Percentiles rank a stretch among this genome's conserved stretches.
phyloP scores from a whole-genome alignment of 768 basidiomycete genomes.

The Kwoniella dejecticola region DNA sequence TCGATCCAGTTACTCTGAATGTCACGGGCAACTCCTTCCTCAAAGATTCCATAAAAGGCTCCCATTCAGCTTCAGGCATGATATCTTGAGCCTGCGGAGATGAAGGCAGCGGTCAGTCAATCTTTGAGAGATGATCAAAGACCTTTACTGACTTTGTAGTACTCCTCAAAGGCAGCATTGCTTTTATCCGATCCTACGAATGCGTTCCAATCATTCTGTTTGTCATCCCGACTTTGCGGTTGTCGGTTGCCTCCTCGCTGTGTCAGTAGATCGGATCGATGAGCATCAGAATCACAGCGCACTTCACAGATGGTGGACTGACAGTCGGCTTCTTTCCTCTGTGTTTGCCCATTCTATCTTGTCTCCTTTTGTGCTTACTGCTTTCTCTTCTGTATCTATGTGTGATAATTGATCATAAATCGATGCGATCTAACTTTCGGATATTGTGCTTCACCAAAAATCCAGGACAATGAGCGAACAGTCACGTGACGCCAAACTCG shows the following conservation, averaged over 20 bases:
- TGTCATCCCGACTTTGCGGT: conserved; percentile 17
- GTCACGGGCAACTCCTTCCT: conserved; percentile 82
- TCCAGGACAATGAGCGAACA: not conserved
- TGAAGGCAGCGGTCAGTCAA: not conserved
- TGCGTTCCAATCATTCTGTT: conserved; percentile 25
- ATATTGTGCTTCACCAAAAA: not conserved
- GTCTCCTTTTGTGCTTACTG: too few relatives aligned
- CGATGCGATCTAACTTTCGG: not conserved
- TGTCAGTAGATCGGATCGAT: not conserved
- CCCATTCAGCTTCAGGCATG: conserved; percentile 75
- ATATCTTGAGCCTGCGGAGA: conserved; percentile 65
- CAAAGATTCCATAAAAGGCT: conserved; percentile 66
- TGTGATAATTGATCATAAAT: conserved; percentile 6
- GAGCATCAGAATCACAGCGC: too few relatives aligned
- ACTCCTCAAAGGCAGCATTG: conserved; percentile 58
- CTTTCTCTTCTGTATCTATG: too few relatives aligned
- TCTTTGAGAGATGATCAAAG: not conserved
- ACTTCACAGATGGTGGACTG: too few relatives aligned
- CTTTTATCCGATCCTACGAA: conserved; percentile 31
- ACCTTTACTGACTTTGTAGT: conserved; percentile 56
- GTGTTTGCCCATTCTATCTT: conserved; percentile 15
- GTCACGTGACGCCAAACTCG: conserved; percentile 11
- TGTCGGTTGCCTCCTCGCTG: conserved; percentile 14
- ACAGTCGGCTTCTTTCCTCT: conserved; percentile 19
- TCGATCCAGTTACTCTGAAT: conserved; percentile 85